Evolutionary conservation across 371 early-diverging fungal genomes (phyloP).

Genomic region (Mucor plumbeus): DNA sequence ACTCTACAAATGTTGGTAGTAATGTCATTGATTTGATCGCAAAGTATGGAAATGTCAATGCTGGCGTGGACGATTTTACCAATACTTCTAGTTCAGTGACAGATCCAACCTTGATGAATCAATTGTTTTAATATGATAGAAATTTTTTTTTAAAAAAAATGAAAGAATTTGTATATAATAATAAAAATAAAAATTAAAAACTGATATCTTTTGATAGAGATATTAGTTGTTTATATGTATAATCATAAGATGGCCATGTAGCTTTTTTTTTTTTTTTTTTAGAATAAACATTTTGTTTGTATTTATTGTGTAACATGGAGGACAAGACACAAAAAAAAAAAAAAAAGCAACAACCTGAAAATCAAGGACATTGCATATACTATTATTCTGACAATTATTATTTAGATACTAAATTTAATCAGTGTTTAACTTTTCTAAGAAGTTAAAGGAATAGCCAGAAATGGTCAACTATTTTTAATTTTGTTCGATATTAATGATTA

Average conservation of each 20-base stretch:
- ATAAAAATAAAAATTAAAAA: neutral
- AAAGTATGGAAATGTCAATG: constrained; percentile 28
- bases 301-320: neutral
- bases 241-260: neutral
- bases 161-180: constrained; percentile 6
- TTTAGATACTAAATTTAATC: too few relatives aligned
- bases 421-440: too few relatives aligned
- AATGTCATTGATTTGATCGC: constrained; percentile 19
- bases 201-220: neutral
- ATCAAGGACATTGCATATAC: too few relatives aligned
- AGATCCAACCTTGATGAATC: constrained; percentile 14
- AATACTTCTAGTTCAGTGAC: neutral
- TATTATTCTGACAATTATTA: too few relatives aligned
- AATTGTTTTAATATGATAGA: constrained; percentile 17
- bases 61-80: constrained; percentile 26
- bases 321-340: too few relatives aligned
- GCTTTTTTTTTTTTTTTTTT: too few relatives aligned
- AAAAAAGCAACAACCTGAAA: too few relatives aligned
- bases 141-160: neutral
- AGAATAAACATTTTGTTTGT: neutral
- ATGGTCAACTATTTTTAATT: too few relatives aligned
- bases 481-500: too few relatives aligned
- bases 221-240: neutral
- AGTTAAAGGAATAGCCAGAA: too few relatives aligned
- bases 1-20: neutral